Evolutionary conservation across 2,329 filamentous ascomycete genomes (phyloP), one percentile per base, ranked within the genome.

Genomic region (Neonectria neomacrospora): DNA sequence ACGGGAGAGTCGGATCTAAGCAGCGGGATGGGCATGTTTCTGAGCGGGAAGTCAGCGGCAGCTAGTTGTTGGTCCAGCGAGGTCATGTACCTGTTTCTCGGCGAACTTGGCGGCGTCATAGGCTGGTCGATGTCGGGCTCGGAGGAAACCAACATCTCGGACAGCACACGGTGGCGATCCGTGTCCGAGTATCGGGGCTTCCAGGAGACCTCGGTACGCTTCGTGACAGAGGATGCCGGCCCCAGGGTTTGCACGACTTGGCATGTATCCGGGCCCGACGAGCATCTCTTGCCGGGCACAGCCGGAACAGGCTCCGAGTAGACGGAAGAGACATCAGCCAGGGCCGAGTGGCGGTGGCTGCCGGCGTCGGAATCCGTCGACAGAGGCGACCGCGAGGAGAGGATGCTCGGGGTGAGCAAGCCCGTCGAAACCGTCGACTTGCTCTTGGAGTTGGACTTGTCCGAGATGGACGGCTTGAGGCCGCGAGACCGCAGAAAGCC

Each of bases 401-500:
- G 41, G 10, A 73, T 54, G 22, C 70, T 71, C 4, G 75, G 73
- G 1, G 75, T 72, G 7, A 68, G 50, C 4, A 71, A 53, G 2
- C 71, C 69, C 2, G 75, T 71, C 2, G 75, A 70, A 2, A 64
- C 50, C 6, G 65, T 66, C 7, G 70, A 63, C 22, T 61, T 63
- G 26, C 64, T 55, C 18, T 68, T 67, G 12, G 61, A 59, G 26
- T 55, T 71, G 5, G 53, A 59, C 45, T 69, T 69, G 23, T 65
- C 62, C 7, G 65, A 64, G 58, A 69, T 73, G 59, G 61, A 52
- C 20, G 71, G 58, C 47, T 67, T 73, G 10, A 68, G 62, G 48
- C 75, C 75, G 54, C 80, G 80, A 26, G 77, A 74, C 37, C 80
- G 76, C 54, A 87, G 80, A 48, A 86, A 79, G 3, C 79, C 78